A percentile compares a stretch with the other conserved stretches of the same genome.
These are phyloP conservation scores for Gossypium stocksii DNA, from an alignment of 345 rosid genomes.

Conservation along the genomic window DNA sequence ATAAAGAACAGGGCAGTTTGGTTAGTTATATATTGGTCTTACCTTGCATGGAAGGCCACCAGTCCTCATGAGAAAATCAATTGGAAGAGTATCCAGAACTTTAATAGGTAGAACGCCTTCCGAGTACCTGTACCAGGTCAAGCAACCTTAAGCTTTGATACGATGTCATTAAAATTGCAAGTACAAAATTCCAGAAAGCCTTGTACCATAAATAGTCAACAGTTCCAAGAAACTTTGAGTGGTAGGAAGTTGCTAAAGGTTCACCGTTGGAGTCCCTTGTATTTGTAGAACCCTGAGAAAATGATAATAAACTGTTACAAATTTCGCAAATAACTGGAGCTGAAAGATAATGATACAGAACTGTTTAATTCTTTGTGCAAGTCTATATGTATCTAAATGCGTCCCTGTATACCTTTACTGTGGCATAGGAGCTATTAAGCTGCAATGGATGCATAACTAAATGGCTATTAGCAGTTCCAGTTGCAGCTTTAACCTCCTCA, in stretches of 20 bases:
- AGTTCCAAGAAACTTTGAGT: slow-evolving; percentile 76
- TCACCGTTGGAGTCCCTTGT: slow-evolving; percentile 55
- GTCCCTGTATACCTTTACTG: slow-evolving; percentile 40
- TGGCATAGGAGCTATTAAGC: slow-evolving; percentile 63
- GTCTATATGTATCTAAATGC: neutral
- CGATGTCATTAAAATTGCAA: neutral
- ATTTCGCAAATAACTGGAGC: neutral
- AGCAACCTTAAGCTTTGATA: neutral
- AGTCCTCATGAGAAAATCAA: slow-evolving; percentile 49
- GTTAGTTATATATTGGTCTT: slow-evolving; percentile 16
- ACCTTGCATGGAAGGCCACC: slow-evolving; percentile 79
- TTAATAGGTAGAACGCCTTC: slow-evolving; percentile 49
- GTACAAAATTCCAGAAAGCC: neutral
- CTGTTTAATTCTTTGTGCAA: neutral
- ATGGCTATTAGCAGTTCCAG: slow-evolving; percentile 41
- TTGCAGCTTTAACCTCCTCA: slow-evolving; percentile 53
- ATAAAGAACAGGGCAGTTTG: neutral
- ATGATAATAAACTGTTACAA: neutral
- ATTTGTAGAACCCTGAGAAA: slow-evolving; percentile 48
- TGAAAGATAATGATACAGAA: neutral
- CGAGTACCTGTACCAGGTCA: slow-evolving; percentile 50
- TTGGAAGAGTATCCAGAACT: slow-evolving; percentile 73
- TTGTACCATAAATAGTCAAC: slow-evolving; percentile 87
- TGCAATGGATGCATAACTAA: slow-evolving; percentile 57
- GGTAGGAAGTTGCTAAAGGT: slow-evolving; percentile 84